Evolutionary conservation across 2,329 filamentous ascomycete species (phyloP), one percentile per base, ranked within the genome.

Genomic region (Coniochaeta sp.): DNA sequence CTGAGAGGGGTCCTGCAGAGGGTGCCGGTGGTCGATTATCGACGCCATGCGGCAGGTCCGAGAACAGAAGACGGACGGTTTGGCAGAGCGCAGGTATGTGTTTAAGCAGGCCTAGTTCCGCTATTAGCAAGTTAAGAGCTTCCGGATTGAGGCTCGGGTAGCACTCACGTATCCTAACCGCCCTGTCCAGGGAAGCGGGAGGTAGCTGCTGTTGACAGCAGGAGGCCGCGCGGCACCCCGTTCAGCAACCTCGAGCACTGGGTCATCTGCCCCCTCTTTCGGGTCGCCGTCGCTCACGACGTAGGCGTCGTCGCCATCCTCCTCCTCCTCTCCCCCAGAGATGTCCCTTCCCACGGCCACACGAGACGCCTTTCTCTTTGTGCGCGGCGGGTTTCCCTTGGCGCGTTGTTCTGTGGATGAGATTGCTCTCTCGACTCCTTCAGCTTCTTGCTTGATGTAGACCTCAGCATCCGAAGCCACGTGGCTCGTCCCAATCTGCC

Each of bases 131-230:
- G 40, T 60, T 56, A 58, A 50, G 16, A 19, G 24, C 40, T 36
- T 44, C 61, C 60, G 17, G 28, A 19, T 19, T 1, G n/a, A n/a
- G n/a, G 74, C 14, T 16, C 4, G 47, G 17, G 26, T n/a, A 52
- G 22, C 38, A 47, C 87, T 77, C 73, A 93, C 91, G 81, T 96
- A 97, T 61, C 93, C 93, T 62, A 97, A 72, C 30, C 93, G 83
- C 0, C 93, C 93, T 74, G 88, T 91, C 93, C 93, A 97, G 0
- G 93, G 93, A 24, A 97, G 73, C 26, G 93, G 93, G 22, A 97
- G 79, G 68, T 88, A 90, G 64, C 84, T 84, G 69, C 91, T 96
- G 68, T 97, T 89, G 17, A 96, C 86, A 0, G 92, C 85, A 7
- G 91, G 91, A 14, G 88, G 83, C 59, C 91, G 79, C 9, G 81